A percentile compares a stretch with the other conserved stretches of the same genome.
Conservation (phyloP, 495 filamentous ascomycete species). For the Penicillium canariense region DNA sequence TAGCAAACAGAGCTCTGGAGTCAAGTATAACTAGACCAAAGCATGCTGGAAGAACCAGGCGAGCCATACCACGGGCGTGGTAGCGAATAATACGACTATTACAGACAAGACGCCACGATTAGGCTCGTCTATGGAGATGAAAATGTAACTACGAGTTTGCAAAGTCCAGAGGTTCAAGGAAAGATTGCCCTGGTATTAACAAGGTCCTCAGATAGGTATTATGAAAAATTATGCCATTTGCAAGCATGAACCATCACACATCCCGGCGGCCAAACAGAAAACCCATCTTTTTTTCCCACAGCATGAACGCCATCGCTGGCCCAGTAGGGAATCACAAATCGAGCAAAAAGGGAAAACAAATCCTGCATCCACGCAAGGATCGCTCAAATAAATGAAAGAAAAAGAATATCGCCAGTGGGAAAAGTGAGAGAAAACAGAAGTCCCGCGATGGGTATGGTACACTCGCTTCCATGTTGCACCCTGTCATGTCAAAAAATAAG, state of each 20-base stretch:
- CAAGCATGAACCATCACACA: conserved; percentile 3
- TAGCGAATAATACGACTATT: no score
- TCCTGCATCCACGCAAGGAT: not conserved
- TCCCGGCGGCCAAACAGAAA: conserved; percentile 6
- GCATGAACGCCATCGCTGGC: conserved; percentile 38
- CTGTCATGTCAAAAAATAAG: conserved; percentile 15
- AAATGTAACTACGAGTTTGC: not conserved
- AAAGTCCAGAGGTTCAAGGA: not conserved
- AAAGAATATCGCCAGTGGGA: conserved; percentile 2
- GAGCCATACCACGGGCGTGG: no score
- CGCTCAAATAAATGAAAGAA: conserved; percentile 4
- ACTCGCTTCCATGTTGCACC: conserved; percentile 14
- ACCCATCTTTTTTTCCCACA: conserved; percentile 27
- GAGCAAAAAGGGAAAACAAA: conserved; percentile 9
- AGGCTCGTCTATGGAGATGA: no score
- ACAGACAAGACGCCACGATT: no score
- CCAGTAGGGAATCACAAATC: conserved; percentile 21
- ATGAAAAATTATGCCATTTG: not conserved
- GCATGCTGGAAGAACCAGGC: no score
- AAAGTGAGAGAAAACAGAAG: conserved; percentile 11
- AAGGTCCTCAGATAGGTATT: conserved; percentile 6
- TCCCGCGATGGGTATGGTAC: conserved; percentile 27
- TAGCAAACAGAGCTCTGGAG: no score
- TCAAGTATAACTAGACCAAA: no score
- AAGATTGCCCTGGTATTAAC: conserved; percentile 3